These are phyloP conservation scores for Carnegiea gigantea DNA, from an alignment of 179 eudicot species.

Conservation along the genomic window DNA sequence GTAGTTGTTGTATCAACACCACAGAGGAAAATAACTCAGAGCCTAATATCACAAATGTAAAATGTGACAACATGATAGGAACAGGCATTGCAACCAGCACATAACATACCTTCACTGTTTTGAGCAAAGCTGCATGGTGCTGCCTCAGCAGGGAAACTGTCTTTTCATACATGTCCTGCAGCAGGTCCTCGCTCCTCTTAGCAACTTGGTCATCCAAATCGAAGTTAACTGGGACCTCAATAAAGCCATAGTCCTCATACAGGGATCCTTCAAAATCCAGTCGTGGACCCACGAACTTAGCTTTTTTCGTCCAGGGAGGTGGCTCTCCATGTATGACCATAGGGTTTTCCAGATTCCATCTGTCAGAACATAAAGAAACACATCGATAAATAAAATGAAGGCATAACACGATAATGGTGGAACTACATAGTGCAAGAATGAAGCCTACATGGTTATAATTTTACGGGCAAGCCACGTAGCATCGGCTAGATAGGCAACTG, in stretches of 20 bases:
- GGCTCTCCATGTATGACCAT: slow-evolving; percentile 93
- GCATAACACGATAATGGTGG: slow-evolving; percentile 3
- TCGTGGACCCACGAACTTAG: slow-evolving; percentile 79
- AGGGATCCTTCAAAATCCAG: slow-evolving; percentile 86
- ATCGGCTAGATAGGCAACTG: slow-evolving; percentile 90
- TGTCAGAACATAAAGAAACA: slow-evolving; percentile 24
- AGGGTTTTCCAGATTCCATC: slow-evolving; percentile 93
- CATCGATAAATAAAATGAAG: slow-evolving; percentile 7
- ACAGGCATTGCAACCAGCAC: neutral
- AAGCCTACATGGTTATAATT: slow-evolving; percentile 70
- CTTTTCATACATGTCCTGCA: slow-evolving; percentile 60
- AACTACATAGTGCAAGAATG: slow-evolving; percentile 17
- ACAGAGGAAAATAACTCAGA: neutral
- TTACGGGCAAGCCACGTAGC: slow-evolving; percentile 99
- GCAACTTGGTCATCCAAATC: slow-evolving; percentile 75
- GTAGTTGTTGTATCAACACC: neutral
- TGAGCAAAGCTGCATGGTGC: slow-evolving; percentile 84
- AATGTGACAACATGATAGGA: neutral
- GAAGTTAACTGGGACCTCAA: slow-evolving; percentile 70
- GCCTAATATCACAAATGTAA: neutral
- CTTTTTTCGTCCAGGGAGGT: slow-evolving; percentile 73
- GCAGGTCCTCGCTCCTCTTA: slow-evolving; percentile 66
- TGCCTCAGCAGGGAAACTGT: slow-evolving; percentile 59
- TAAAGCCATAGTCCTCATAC: slow-evolving; percentile 58
- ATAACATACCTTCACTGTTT: slow-evolving; percentile 76